phyloP scores from a whole-genome alignment of 257 asterid genomes.

The Avicennia marina region DNA sequence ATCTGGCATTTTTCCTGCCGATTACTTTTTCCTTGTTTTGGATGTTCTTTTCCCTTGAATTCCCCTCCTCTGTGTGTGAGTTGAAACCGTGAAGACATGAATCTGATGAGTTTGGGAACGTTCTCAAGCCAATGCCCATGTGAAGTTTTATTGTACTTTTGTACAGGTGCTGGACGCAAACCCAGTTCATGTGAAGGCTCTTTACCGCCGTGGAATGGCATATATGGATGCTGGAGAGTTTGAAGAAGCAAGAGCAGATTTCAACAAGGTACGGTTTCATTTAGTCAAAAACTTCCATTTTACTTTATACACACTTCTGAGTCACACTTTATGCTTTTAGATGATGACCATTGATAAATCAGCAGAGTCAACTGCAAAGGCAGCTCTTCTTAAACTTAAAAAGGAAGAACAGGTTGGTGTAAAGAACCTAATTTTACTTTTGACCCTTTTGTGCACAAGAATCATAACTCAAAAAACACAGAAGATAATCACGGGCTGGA shows the following conservation, averaged over 20 bases:
- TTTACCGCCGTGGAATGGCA: conserved; percentile 98
- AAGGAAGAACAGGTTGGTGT: conserved; percentile 85
- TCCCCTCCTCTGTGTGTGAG: too few relatives aligned
- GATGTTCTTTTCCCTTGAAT: too few relatives aligned
- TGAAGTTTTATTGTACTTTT: not conserved
- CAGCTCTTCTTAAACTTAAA: conserved; percentile 80
- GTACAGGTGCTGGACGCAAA: conserved; percentile 84
- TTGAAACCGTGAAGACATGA: too few relatives aligned
- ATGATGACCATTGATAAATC: conserved; percentile 80
- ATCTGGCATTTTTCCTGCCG: too few relatives aligned
- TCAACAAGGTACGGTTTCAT: conserved; percentile 55
- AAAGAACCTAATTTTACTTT: too few relatives aligned
- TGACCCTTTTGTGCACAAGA: too few relatives aligned
- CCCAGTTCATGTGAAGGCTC: conserved; percentile 88
- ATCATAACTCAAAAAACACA: too few relatives aligned
- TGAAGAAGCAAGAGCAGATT: conserved; percentile 87
- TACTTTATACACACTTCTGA: too few relatives aligned
- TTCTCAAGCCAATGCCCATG: not conserved
- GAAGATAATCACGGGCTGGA: too few relatives aligned
- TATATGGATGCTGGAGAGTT: conserved; percentile 78
- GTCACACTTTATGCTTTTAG: conserved; percentile 32
- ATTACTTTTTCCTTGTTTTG: too few relatives aligned
- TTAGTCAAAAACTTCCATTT: not conserved
- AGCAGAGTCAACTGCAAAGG: conserved; percentile 70
- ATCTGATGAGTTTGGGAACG: too few relatives aligned